phyloP scores from a whole-genome alignment of 1,284 basidiomycete species.

The Chondrostereum purpureum region DNA sequence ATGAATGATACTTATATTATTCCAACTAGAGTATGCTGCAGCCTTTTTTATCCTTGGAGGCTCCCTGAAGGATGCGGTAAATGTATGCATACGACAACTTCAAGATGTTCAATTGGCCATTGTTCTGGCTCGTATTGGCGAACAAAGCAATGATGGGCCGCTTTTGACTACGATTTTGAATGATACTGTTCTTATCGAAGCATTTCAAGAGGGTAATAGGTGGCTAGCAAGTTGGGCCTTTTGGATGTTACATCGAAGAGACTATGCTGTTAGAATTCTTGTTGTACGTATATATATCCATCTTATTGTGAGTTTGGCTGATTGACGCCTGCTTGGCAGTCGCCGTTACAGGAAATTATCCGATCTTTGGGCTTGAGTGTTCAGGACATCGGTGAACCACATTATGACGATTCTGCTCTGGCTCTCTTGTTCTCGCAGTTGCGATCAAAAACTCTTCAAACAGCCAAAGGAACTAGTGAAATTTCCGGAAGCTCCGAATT shows the following conservation, averaged over 20 bases:
- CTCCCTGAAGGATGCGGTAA: slow-evolving; percentile 85
- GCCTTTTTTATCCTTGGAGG: slow-evolving; percentile 95
- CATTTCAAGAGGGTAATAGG: slow-evolving; percentile 82
- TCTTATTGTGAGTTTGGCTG: neutral
- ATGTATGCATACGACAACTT: slow-evolving; percentile 85
- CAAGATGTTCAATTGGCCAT: slow-evolving; percentile 88
- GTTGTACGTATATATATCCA: slow-evolving; percentile 43
- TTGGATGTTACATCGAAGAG: slow-evolving; percentile 81
- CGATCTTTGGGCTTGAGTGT: slow-evolving; percentile 46
- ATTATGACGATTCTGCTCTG: slow-evolving; percentile 88
- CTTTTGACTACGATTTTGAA: slow-evolving; percentile 68
- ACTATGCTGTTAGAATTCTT: slow-evolving; percentile 80
- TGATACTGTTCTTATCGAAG: slow-evolving; percentile 74
- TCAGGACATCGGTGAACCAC: slow-evolving; percentile 70
- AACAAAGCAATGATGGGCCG: slow-evolving; percentile 78
- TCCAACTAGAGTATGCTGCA: slow-evolving; percentile 79
- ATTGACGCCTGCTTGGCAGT: slow-evolving; percentile 36
- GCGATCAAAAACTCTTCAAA: slow-evolving; percentile 83
- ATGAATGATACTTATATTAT: neutral
- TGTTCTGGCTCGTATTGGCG: slow-evolving; percentile 78
- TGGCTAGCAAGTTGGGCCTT: slow-evolving; percentile 98
- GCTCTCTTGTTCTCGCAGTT: slow-evolving; percentile 88
- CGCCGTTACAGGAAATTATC: slow-evolving; percentile 70
- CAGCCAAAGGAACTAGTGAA: slow-evolving; percentile 85
- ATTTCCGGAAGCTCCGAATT: slow-evolving; percentile 85